Evolutionary conservation across 805 yeast species (phyloP).

Genomic region (Metschnikowia peoriensis): DNA sequence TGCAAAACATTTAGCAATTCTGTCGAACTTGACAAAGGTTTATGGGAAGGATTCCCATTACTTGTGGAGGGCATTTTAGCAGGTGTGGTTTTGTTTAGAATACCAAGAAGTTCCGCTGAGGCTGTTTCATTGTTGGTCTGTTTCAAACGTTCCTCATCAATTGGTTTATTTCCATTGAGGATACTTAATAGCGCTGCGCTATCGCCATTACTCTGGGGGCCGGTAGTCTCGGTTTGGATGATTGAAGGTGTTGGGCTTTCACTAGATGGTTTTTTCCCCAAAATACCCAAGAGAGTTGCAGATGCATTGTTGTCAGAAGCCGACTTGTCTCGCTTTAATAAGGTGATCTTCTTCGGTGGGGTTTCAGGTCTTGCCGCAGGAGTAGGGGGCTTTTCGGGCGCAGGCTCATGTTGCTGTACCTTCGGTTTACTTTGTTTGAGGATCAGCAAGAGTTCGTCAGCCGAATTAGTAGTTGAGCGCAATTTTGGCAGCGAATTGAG

Average conservation of each 20-base stretch:
- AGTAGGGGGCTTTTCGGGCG: not conserved
- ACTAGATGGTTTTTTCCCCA: conserved; percentile 14
- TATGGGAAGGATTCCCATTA: not conserved
- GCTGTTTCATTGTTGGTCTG: conserved; percentile 1
- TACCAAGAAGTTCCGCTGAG: conserved; percentile 9
- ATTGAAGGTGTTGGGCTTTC: conserved; percentile 6
- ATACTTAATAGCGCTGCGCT: conserved; percentile 19
- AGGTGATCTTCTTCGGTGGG: conserved; percentile 16
- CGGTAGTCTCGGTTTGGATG: not conserved
- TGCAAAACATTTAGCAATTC: conserved; percentile 9
- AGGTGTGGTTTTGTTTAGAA: conserved; percentile 7
- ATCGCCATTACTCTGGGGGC: not conserved
- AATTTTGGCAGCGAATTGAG: not conserved
- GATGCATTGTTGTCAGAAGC: conserved; percentile 13
- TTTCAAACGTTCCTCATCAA: not conserved
- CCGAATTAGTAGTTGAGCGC: not conserved
- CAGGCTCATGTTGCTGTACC: not conserved
- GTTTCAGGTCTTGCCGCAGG: conserved; percentile 6
- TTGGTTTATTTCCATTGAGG: conserved; percentile 11
- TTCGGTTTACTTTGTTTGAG: conserved; percentile 8
- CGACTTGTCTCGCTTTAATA: conserved; percentile 15
- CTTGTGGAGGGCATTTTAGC: not conserved
- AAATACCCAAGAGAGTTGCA: conserved; percentile 15
- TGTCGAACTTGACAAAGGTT: conserved; percentile 1
- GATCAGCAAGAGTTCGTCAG: conserved; percentile 12